phyloP scores from a whole-genome alignment of 2,329 filamentous ascomycete genomes.

The Thermoascus crustaceus region DNA sequence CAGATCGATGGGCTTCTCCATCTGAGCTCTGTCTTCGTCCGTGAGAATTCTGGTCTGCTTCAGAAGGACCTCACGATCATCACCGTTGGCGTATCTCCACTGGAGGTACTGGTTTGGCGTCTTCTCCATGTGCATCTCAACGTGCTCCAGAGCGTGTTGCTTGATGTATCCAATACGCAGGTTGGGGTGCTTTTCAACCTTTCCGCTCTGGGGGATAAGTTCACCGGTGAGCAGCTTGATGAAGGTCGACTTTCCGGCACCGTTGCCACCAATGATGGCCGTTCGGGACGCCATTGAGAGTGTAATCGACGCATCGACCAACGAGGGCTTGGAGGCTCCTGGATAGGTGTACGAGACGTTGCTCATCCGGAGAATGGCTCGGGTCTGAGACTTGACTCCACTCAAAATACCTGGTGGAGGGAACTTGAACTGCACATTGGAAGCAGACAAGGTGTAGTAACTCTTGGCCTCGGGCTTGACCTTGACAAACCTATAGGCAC shows the following conservation, averaged over 20 bases:
- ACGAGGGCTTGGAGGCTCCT: constrained; percentile 76
- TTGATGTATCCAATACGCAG: constrained; percentile 99
- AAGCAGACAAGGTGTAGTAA: constrained; percentile 91
- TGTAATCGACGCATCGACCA: constrained; percentile 77
- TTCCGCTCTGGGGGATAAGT: constrained; percentile 70
- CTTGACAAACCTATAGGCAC: constrained; percentile 58
- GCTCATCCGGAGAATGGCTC: constrained; percentile 90
- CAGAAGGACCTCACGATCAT: constrained; percentile 92
- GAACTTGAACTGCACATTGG: constrained; percentile 94
- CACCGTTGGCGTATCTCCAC: constrained; percentile 95
- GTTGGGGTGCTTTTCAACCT: constrained; percentile 97
- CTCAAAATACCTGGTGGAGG: constrained; percentile 87
- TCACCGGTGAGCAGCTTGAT: constrained; percentile 97
- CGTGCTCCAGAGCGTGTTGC: constrained; percentile 97
- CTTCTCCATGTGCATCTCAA: constrained; percentile 99
- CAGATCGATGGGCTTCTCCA: constrained; percentile 83
- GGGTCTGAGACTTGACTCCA: constrained; percentile 90
- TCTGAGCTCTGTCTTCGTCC: constrained; percentile 74
- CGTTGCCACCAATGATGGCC: constrained; percentile 93
- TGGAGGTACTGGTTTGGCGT: constrained; percentile 98
- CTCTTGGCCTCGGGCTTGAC: constrained; percentile 89
- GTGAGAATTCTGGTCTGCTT: constrained; percentile 94
- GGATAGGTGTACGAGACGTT: constrained; percentile 92
- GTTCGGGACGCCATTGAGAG: constrained; percentile 84
- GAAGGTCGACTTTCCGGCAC: constrained; percentile 94